Conservation (phyloP, 2,329 filamentous ascomycete species). For the Neofusicoccum sp. region DNA sequence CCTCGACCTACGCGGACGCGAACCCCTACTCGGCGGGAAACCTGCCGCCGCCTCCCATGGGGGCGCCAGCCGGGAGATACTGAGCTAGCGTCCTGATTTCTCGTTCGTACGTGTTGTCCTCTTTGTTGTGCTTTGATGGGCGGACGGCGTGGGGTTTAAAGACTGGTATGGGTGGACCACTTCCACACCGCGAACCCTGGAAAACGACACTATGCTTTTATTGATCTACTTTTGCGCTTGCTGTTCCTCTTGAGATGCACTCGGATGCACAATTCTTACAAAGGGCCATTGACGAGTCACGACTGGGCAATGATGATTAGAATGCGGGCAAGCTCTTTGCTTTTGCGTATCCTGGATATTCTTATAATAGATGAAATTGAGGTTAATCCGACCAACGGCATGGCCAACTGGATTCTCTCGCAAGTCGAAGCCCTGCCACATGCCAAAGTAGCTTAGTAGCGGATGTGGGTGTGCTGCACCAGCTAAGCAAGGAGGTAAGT, state of each 20-base stretch:
- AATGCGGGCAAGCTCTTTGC: background rate
- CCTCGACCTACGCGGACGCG: slow-evolving; percentile 47
- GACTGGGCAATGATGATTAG: slow-evolving; percentile 4
- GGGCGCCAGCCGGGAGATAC: slow-evolving; percentile 23
- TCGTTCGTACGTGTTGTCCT: background rate
- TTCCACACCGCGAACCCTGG: background rate
- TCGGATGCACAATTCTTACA: background rate
- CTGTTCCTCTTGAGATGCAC: background rate
- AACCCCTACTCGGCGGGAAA: slow-evolving; percentile 47
- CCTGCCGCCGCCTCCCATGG: slow-evolving; percentile 44
- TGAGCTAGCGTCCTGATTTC: background rate
- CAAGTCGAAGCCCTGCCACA: too few relatives aligned
- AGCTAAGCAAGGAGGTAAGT: too few relatives aligned
- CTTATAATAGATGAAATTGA: slow-evolving; percentile 15
- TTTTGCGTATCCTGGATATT: background rate
- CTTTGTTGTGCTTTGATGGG: background rate
- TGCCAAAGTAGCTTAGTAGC: too few relatives aligned
- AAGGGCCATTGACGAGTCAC: slow-evolving; percentile 1
- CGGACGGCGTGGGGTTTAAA: background rate
- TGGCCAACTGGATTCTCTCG: too few relatives aligned
- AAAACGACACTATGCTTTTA: background rate
- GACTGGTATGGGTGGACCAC: background rate
- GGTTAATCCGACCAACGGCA: background rate
- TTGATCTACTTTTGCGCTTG: background rate
- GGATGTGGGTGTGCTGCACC: too few relatives aligned